Evolutionary conservation across 768 basidiomycete genomes (phyloP), one percentile per base, ranked within the genome.

Genomic region (Heimioporus sp.): DNA sequence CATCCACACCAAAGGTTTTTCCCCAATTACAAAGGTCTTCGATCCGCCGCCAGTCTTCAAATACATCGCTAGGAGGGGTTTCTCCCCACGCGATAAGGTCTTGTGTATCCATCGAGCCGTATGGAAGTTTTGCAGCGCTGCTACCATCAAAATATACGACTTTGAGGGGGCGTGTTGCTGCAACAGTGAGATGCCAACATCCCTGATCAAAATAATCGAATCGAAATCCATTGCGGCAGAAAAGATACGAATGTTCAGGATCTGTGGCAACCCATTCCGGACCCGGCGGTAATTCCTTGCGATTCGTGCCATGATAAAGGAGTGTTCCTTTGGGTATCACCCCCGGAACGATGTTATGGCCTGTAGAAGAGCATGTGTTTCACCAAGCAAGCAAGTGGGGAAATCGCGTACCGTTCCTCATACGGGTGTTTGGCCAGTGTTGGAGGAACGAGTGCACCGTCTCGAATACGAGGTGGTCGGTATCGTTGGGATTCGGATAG

Each of bases 341-440:
- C 2, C 52, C 52, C 11, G 52, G 52, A 9, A 53, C 52, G 31
- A 49, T 45, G 11, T 10, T 49, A 34, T 53, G 48, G 2, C 52
- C 48, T 49, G 11, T 19, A 21, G 20, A 19, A n/a, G 11, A 34
- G 15, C 1, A 17, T 10, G 24, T 40, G n/a, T 10, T 12, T 28
- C 15, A 8, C 31, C 43, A 10, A 17, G 15, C n/a, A 4, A 39
- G 24, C 20, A 21, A 16, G 15, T 7, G 5, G 2, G 10, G 11
- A 1, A 7, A 7, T 30, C 32, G 24, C 52, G 6, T 34, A 64
- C 72, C 71, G 55, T 72, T 72, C 13, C 67, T 65, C 43, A 65
- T 68, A 12, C 68, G 62, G 2, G 69, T 71, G 49, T 74, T 74
- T 3, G 72, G 64, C 72, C 72, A 75, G 21, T 68, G 64, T 35